Percentiles rank a stretch among this genome's conserved stretches.
Evolutionary conservation across 148 eudicot species (phyloP).

Genomic region (Fallopia convolvulus): DNA sequence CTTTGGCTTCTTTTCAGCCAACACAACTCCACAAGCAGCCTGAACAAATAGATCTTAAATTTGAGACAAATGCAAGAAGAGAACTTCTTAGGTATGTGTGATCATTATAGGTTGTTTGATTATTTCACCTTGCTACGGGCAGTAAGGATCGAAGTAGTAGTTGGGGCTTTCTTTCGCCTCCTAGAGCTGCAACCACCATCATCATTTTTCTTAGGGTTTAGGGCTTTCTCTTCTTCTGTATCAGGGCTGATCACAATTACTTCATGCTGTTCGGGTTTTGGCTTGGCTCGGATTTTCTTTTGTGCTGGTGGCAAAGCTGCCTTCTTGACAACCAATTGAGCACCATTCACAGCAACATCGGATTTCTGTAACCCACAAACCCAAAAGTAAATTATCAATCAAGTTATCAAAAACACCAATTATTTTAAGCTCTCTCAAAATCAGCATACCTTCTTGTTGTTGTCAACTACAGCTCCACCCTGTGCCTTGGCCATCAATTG

Average conservation of each 20-base stretch:
- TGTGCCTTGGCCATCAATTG: conserved; percentile 74
- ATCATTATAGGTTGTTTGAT: neutral
- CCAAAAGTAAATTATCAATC: neutral
- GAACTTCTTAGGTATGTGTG: neutral
- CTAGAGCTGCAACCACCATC: conserved; percentile 15
- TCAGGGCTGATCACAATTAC: conserved; percentile 76
- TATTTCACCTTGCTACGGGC: conserved; percentile 49
- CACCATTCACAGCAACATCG: neutral
- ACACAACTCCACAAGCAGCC: conserved; percentile 39
- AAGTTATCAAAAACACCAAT: neutral
- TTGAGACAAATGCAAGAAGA: neutral
- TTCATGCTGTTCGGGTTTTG: conserved; percentile 30
- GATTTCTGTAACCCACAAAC: neutral
- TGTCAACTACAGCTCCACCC: conserved; percentile 22
- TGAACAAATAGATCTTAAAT: conserved; percentile 2
- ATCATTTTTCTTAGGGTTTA: conserved; percentile 15
- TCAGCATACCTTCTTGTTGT: neutral
- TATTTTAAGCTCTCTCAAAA: neutral
- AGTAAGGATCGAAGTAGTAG: conserved; percentile 47
- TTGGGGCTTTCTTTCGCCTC: conserved; percentile 28
- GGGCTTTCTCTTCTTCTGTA: conserved; percentile 24
- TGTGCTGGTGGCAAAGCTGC: conserved; percentile 19
- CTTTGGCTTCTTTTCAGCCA: conserved; percentile 19
- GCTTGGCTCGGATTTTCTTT: conserved; percentile 14
- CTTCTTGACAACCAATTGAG: conserved; percentile 29